Conservation (phyloP, 116 monocot genomes). For the Thalassia testudinum region DNA sequence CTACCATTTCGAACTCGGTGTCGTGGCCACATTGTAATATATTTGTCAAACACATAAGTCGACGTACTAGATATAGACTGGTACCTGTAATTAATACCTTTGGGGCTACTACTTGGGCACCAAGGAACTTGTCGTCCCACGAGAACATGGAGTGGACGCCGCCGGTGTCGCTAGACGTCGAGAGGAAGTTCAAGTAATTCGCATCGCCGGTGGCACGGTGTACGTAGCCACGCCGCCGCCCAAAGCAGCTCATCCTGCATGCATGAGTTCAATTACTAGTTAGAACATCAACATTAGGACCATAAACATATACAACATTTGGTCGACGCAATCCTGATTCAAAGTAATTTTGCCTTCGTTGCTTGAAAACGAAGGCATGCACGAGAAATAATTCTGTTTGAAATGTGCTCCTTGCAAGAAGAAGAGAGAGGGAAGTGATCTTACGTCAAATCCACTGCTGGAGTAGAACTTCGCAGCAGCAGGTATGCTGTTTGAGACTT, state of each 20-base stretch:
- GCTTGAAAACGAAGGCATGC: too few species aligned
- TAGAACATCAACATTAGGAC: too few species aligned
- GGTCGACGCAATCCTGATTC: too few species aligned
- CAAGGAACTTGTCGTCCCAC: conserved; percentile 60
- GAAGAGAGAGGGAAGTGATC: neutral
- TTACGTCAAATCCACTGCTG: conserved; percentile 48
- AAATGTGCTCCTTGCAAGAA: too few species aligned
- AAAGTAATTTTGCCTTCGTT: too few species aligned
- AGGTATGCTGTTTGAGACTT: conserved; percentile 22
- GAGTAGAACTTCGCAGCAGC: conserved; percentile 16
- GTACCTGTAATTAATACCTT: conserved; percentile 14
- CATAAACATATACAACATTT: too few species aligned
- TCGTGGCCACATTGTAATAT: too few species aligned
- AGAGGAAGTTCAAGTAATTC: conserved; percentile 16
- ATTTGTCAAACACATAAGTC: too few species aligned
- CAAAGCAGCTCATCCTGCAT: conserved; percentile 57
- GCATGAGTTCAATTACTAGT: too few species aligned
- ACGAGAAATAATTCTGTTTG: too few species aligned
- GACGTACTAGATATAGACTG: too few species aligned
- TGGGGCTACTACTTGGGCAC: conserved; percentile 34
- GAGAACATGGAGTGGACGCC: conserved; percentile 31
- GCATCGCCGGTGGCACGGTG: conserved; percentile 38
- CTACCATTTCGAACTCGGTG: too few species aligned
- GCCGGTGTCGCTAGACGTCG: conserved; percentile 13
- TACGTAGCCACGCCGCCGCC: conserved; percentile 87